phyloP scores from a whole-genome alignment of 139 green algal species.

The Nannochloris sp. region DNA sequence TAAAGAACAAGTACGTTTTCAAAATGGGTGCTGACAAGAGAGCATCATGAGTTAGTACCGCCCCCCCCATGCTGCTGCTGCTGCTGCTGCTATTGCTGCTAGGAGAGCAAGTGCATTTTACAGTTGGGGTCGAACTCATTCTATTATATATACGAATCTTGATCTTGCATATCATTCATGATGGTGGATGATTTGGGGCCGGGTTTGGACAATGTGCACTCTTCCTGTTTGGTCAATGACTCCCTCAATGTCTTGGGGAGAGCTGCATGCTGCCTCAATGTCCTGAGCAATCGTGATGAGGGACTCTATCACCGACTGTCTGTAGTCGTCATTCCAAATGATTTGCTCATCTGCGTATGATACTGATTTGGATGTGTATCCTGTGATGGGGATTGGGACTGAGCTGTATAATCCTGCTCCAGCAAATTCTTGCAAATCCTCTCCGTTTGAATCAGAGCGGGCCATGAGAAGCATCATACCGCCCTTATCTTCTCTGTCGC shows the following conservation, averaged over 20 bases:
- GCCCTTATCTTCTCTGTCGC: conserved; percentile 5
- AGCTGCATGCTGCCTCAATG: conserved; percentile 43
- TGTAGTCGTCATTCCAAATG: conserved; percentile 48
- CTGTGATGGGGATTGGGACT: conserved; percentile 31
- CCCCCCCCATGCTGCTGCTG: too few relatives aligned
- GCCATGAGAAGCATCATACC: conserved; percentile 59
- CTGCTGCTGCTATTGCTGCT: too few relatives aligned
- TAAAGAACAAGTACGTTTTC: too few relatives aligned
- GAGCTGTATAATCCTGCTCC: conserved; percentile 85
- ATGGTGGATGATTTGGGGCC: conserved; percentile 51
- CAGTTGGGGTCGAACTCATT: too few relatives aligned
- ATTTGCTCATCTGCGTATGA: conserved; percentile 57
- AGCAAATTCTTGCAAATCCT: conserved; percentile 91
- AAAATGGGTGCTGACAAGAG: too few relatives aligned
- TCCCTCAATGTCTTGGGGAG: conserved; percentile 73
- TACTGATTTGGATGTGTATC: conserved; percentile 3
- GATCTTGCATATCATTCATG: not conserved
- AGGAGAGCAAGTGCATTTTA: too few relatives aligned
- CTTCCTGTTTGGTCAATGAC: conserved; percentile 31
- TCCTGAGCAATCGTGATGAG: conserved; percentile 38
- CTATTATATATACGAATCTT: too few relatives aligned
- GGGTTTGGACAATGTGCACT: conserved; percentile 65
- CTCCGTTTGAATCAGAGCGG: conserved; percentile 87
- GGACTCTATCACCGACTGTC: conserved; percentile 32
- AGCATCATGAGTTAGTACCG: too few relatives aligned